These are phyloP conservation scores for Fusarium chlamydosporum DNA, from an alignment of 2,329 filamentous ascomycete species.

Conservation along the genomic window DNA sequence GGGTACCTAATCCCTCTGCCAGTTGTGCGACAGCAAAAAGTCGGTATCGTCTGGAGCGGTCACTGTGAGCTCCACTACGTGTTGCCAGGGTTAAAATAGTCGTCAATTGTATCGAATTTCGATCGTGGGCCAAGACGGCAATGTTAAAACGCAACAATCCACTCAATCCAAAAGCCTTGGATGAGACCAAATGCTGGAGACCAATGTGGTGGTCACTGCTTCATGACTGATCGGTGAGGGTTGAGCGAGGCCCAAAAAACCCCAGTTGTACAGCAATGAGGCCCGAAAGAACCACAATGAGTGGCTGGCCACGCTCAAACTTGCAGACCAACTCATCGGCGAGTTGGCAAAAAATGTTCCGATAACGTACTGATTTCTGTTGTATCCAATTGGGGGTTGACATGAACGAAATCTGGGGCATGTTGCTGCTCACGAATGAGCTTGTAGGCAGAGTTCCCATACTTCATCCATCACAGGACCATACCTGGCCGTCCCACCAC, in stretches of 20 bases:
- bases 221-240: slow-evolving; percentile 37
- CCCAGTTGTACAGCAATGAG: slow-evolving; percentile 36
- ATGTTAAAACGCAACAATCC: slow-evolving; percentile 25
- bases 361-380: slow-evolving; percentile 28
- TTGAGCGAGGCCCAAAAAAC: slow-evolving; percentile 34
- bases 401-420: slow-evolving; percentile 40
- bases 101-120: slow-evolving; percentile 22
- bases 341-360: slow-evolving; percentile 40
- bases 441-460: slow-evolving; percentile 30
- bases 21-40: slow-evolving; percentile 44
- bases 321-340: slow-evolving; percentile 36
- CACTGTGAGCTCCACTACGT: slow-evolving; percentile 43
- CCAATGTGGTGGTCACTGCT: slow-evolving; percentile 42
- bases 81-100: slow-evolving; percentile 36
- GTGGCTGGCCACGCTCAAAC: slow-evolving; percentile 27
- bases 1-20: slow-evolving; percentile 41
- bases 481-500: slow-evolving; percentile 37
- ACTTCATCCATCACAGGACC: slow-evolving; percentile 27
- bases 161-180: slow-evolving; percentile 27
- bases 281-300: slow-evolving; percentile 36
- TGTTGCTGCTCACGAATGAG: slow-evolving; percentile 30
- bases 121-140: slow-evolving; percentile 39
- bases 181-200: slow-evolving; percentile 22
- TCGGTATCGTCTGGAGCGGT: slow-evolving; percentile 46
- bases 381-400: slow-evolving; percentile 34